Percentiles rank a stretch among this genome's conserved stretches.
These are phyloP conservation scores for Fraxinus greggii DNA, from an alignment of 305 asterid genomes.

Conservation along the genomic window DNA sequence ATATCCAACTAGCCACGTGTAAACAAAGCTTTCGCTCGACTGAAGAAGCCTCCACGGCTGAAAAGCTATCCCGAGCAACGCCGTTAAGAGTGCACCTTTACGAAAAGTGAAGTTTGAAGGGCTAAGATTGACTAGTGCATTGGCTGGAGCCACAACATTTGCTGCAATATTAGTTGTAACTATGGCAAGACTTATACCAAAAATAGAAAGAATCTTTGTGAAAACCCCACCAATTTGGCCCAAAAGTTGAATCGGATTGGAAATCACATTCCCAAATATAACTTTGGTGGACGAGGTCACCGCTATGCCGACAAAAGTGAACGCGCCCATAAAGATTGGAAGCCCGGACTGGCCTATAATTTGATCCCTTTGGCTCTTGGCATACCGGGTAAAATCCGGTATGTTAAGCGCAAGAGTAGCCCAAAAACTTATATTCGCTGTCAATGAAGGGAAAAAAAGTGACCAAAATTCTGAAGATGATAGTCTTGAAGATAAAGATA, in stretches of 20 bases:
- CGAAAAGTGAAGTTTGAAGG: slow-evolving; percentile 71
- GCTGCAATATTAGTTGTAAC: slow-evolving; percentile 92
- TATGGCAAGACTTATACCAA: slow-evolving; percentile 74
- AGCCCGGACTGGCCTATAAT: slow-evolving; percentile 70
- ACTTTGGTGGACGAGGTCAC: slow-evolving; percentile 79
- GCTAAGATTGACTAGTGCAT: slow-evolving; percentile 73
- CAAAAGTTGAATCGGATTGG: slow-evolving; percentile 68
- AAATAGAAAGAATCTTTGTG: slow-evolving; percentile 56
- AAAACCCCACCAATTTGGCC: slow-evolving; percentile 68
- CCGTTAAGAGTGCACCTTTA: slow-evolving; percentile 63
- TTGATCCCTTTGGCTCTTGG: slow-evolving; percentile 67
- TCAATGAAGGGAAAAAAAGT: slow-evolving; percentile 72
- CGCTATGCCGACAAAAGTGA: slow-evolving; percentile 82
- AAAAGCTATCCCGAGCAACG: slow-evolving; percentile 65
- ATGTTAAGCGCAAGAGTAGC: slow-evolving; percentile 79
- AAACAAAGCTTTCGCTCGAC: slow-evolving; percentile 85
- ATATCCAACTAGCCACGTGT: slow-evolving; percentile 86
- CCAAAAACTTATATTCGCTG: slow-evolving; percentile 94
- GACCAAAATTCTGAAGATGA: slow-evolving; percentile 67
- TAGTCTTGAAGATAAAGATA: slow-evolving; percentile 61
- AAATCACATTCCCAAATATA: slow-evolving; percentile 67
- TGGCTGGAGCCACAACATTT: slow-evolving; percentile 90
- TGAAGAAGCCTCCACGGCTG: slow-evolving; percentile 87
- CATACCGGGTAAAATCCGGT: slow-evolving; percentile 84
- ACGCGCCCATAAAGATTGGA: slow-evolving; percentile 79